Evolutionary conservation across 2,329 filamentous ascomycete genomes (phyloP).

Genomic region (Cladorrhinum sp.): DNA sequence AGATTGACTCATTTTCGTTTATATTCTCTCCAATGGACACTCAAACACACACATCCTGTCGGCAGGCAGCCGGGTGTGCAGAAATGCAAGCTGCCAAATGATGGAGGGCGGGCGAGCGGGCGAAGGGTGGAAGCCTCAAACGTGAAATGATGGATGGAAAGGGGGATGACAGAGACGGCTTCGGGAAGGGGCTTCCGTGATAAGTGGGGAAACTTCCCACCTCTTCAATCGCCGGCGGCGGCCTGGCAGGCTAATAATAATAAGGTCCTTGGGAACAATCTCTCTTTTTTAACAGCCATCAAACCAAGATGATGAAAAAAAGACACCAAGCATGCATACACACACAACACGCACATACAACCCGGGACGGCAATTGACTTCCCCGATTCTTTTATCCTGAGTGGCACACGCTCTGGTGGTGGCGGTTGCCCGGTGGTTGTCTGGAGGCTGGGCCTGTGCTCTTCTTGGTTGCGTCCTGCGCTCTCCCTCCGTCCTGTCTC

Average conservation of each 20-base stretch:
- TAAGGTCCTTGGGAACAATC: not conserved
- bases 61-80: too few relatives aligned
- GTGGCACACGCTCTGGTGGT: too few relatives aligned
- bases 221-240: not conserved
- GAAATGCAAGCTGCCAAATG: not conserved
- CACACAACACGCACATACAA: not conserved
- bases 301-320: not conserved
- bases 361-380: not conserved
- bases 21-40: too few relatives aligned
- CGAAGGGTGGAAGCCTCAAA: not conserved
- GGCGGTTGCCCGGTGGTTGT: too few relatives aligned
- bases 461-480: too few relatives aligned
- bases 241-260: not conserved
- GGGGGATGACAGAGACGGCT: not conserved
- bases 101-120: not conserved
- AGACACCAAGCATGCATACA: not conserved
- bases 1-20: too few relatives aligned
- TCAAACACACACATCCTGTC: too few relatives aligned
- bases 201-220: not conserved
- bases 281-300: not conserved
- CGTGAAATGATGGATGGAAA: not conserved
- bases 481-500: not conserved
- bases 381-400: not conserved
- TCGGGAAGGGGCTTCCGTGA: not conserved
- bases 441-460: too few relatives aligned